phyloP scores from a whole-genome alignment of 495 filamentous ascomycete genomes.

The Sordaria brevicollis region DNA sequence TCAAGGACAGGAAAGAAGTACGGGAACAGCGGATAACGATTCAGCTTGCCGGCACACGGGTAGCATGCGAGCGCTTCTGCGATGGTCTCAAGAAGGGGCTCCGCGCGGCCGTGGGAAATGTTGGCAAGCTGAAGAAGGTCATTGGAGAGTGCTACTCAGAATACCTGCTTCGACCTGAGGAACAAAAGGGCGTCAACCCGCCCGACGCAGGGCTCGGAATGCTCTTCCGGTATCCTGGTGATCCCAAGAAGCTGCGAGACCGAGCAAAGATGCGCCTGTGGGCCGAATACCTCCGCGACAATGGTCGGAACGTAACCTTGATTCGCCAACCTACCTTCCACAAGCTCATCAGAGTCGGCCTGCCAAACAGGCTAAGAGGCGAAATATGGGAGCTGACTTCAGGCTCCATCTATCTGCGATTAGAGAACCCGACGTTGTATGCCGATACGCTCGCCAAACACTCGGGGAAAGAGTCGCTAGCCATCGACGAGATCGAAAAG shows the following conservation, averaged over 20 bases:
- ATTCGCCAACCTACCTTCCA: constrained; percentile 95
- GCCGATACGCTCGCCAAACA: constrained; percentile 73
- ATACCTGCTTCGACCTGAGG: constrained; percentile 61
- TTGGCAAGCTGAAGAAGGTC: constrained; percentile 68
- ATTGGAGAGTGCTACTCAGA: constrained; percentile 85
- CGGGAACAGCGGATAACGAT: constrained; percentile 76
- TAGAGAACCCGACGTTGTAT: constrained; percentile 78
- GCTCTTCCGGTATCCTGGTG: constrained; percentile 89
- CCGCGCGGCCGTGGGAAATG: constrained; percentile 72
- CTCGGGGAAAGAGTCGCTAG: constrained; percentile 72
- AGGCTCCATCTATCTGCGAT: constrained; percentile 75
- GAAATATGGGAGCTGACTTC: constrained; percentile 95
- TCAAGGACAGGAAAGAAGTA: constrained; percentile 40
- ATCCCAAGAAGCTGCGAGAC: constrained; percentile 90
- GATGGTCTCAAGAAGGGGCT: constrained; percentile 87
- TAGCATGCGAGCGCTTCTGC: constrained; percentile 88
- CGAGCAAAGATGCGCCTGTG: constrained; percentile 95
- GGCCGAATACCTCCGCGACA: constrained; percentile 93
- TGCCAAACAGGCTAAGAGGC: constrained; percentile 85
- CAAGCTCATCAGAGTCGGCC: constrained; percentile 88
- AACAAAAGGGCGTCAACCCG: constrained; percentile 46
- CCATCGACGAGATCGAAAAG: constrained; percentile 98
- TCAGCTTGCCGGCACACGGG: constrained; percentile 78
- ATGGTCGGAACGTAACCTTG: constrained; percentile 84
- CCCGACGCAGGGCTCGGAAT: constrained; percentile 91